phyloP scores from a whole-genome alignment of 495 filamentous ascomycete genomes.

The Xylaria nigripes region DNA sequence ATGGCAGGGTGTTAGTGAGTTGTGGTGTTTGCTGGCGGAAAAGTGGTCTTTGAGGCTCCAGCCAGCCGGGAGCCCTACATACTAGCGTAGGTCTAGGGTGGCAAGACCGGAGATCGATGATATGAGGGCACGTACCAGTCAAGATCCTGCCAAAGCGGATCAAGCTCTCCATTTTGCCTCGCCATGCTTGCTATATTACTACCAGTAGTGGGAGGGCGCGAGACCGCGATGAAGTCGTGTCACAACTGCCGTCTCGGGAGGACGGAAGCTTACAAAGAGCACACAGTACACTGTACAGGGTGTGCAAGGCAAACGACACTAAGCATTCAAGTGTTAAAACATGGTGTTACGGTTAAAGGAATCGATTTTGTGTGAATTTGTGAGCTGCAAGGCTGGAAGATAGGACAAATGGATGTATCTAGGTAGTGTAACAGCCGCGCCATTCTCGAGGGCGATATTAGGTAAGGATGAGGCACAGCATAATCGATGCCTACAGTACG shows the following conservation, averaged over 20 bases:
- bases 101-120: not conserved
- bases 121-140: slow-evolving; percentile 41
- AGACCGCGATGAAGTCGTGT: slow-evolving; percentile 17
- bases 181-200: slow-evolving; percentile 28
- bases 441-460: not conserved
- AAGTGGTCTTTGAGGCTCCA: not conserved
- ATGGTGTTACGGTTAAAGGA: not conserved
- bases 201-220: slow-evolving; percentile 6
- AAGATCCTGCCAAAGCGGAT: slow-evolving; percentile 63
- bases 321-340: not conserved
- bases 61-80: slow-evolving; percentile 4
- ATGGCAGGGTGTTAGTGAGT: slow-evolving; percentile 24
- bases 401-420: not conserved
- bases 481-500: no score
- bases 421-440: not conserved
- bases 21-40: not conserved
- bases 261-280: not conserved
- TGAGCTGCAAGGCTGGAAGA: not conserved
- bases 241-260: slow-evolving; percentile 10
- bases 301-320: slow-evolving; percentile 2
- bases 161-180: slow-evolving; percentile 44
- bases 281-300: not conserved
- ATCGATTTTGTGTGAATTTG: slow-evolving; percentile 1
- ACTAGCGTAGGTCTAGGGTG: no score
- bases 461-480: not conserved